Conservation (phyloP, 139 green algal genomes). For the Tetradesmus obliquus region DNA sequence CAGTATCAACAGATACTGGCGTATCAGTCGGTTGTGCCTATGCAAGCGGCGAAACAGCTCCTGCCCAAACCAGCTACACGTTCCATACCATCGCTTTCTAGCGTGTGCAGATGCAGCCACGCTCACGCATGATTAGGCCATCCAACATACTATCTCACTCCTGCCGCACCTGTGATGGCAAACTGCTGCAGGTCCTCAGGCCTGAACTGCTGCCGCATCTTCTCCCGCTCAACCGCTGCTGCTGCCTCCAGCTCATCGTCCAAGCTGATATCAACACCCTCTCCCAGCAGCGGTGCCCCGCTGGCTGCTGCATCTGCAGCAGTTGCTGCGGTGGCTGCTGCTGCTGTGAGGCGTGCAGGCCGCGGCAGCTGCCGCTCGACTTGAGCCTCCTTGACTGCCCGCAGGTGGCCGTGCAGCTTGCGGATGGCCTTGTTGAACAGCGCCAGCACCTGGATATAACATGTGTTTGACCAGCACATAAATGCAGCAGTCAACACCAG, state of each 20-base stretch:
- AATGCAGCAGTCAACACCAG: background rate
- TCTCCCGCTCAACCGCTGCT: conserved; percentile 58
- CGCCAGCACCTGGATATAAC: conserved; percentile 80
- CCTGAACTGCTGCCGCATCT: conserved; percentile 53
- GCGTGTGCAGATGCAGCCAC: background rate
- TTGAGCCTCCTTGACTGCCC: conserved; percentile 75
- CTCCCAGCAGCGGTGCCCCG: conserved; percentile 43
- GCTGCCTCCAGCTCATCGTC: conserved; percentile 91
- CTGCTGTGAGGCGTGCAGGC: background rate
- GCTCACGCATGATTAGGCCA: background rate
- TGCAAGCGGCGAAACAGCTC: background rate
- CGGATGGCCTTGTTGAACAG: conserved; percentile 97
- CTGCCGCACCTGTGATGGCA: conserved; percentile 60
- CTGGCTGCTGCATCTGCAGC: conserved; percentile 21
- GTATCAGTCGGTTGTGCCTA: background rate
- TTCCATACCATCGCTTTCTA: no score
- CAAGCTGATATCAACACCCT: conserved; percentile 67
- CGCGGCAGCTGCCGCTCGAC: conserved; percentile 74
- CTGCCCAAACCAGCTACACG: no score
- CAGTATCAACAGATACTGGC: background rate
- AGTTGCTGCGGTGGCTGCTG: conserved; percentile 27
- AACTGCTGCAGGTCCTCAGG: conserved; percentile 81
- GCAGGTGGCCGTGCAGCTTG: conserved; percentile 84
- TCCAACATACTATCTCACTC: background rate
- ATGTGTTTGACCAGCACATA: background rate